Conservation (phyloP, 129 eudicot species). For the Chrysanthemum seticuspe region DNA sequence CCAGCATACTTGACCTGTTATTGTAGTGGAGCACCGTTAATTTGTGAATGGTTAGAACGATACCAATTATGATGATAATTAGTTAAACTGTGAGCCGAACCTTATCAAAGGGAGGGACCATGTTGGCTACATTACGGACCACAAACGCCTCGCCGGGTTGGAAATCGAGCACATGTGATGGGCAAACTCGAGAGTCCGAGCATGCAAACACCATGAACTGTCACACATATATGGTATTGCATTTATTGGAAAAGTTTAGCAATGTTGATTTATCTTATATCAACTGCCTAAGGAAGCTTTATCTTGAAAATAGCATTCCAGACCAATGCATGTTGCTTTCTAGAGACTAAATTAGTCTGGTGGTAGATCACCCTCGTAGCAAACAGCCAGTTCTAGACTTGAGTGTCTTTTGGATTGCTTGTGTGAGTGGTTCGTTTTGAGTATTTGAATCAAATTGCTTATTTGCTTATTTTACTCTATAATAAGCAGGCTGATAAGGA, state of each 20-base stretch:
- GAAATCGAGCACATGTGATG: conserved; percentile 79
- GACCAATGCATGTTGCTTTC: background rate
- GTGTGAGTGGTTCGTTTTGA: too few relatives aligned
- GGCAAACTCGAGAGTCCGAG: conserved; percentile 97
- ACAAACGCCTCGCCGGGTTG: conserved; percentile 95
- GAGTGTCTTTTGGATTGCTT: too few relatives aligned
- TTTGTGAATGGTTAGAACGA: conserved; percentile 4
- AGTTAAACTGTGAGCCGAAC: conserved; percentile 34
- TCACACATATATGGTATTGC: background rate
- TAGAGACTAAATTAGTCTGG: background rate
- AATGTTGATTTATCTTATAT: background rate
- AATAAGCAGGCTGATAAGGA: too few relatives aligned
- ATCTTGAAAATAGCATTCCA: background rate
- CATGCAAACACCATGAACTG: conserved; percentile 98
- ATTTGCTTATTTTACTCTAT: too few relatives aligned
- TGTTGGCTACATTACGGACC: conserved; percentile 89
- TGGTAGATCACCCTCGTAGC: background rate
- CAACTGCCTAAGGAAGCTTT: background rate
- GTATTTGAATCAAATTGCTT: too few relatives aligned
- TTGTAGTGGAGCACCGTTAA: conserved; percentile 1
- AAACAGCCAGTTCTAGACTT: background rate
- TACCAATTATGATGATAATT: conserved; percentile 6
- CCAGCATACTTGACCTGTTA: conserved; percentile 68
- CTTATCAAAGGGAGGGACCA: conserved; percentile 89
- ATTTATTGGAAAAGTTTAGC: too few relatives aligned